A percentile compares a stretch with the other conserved stretches of the same genome.
phyloP scores from a whole-genome alignment of 805 yeast genomes.

The Lipomyces yamanashiensis region DNA sequence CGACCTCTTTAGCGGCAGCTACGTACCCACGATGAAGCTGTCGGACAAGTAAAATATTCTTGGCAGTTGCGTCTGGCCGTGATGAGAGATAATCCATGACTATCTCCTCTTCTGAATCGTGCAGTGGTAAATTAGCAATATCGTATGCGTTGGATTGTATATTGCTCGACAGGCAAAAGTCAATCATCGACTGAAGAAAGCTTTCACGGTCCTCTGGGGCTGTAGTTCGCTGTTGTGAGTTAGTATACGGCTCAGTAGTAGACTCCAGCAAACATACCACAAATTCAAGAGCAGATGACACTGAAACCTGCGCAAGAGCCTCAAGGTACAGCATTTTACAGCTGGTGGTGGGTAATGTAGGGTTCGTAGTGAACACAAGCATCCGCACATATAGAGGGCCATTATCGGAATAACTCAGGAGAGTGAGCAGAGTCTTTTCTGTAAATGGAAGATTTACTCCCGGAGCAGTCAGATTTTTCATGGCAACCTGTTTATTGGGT shows the following conservation, averaged over 20 bases:
- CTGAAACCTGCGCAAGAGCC: slow-evolving; percentile 23
- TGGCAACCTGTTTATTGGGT: slow-evolving; percentile 14
- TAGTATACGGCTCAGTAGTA: neutral
- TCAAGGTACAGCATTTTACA: slow-evolving; percentile 18
- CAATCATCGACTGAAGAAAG: slow-evolving; percentile 16
- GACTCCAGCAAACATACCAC: slow-evolving; percentile 7
- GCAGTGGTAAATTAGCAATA: slow-evolving; percentile 16
- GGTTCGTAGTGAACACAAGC: slow-evolving; percentile 16
- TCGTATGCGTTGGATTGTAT: slow-evolving; percentile 5
- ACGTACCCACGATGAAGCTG: slow-evolving; percentile 24
- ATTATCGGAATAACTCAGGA: slow-evolving; percentile 15
- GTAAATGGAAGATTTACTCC: slow-evolving; percentile 26
- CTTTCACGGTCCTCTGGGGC: slow-evolving; percentile 9
- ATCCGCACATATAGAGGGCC: slow-evolving; percentile 24
- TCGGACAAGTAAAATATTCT: slow-evolving; percentile 23
- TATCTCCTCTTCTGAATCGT: slow-evolving; percentile 15
- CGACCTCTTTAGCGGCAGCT: slow-evolving; percentile 9
- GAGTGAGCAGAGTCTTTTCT: slow-evolving; percentile 24
- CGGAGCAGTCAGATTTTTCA: slow-evolving; percentile 27
- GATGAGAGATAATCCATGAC: slow-evolving; percentile 9
- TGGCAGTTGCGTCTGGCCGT: slow-evolving; percentile 17
- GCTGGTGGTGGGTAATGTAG: slow-evolving; percentile 13
- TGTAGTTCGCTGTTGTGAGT: slow-evolving; percentile 14
- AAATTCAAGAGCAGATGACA: slow-evolving; percentile 21
- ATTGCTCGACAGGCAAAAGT: slow-evolving; percentile 13